A percentile compares a stretch with the other conserved stretches of the same genome.
phyloP scores from a whole-genome alignment of 257 asterid species.

The Fraxinus anomala region DNA sequence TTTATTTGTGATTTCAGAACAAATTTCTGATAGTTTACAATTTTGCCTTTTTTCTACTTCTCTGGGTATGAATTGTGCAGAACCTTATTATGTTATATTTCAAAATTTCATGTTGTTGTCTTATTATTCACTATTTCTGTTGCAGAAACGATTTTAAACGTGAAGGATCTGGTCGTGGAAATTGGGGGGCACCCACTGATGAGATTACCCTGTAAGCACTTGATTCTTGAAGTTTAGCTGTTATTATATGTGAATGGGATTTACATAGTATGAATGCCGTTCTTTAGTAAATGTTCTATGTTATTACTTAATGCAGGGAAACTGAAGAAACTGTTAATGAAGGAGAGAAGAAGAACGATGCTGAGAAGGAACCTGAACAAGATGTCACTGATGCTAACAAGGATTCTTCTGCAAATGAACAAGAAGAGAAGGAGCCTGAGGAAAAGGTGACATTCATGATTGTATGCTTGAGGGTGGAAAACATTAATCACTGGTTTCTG shows the following conservation, averaged over 20 bases:
- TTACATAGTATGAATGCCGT: not conserved
- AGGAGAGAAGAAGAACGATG: constrained; percentile 44
- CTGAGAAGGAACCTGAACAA: constrained; percentile 49
- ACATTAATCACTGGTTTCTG: not conserved
- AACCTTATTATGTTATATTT: not conserved
- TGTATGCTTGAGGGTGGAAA: not conserved
- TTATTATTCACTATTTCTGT: not conserved
- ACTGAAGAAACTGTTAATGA: constrained; percentile 48
- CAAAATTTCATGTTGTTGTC: not conserved
- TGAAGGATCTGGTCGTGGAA: constrained; percentile 74
- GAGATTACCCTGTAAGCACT: constrained; percentile 52
- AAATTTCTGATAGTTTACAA: not conserved
- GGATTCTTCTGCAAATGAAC: constrained; percentile 47
- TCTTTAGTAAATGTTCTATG: not conserved
- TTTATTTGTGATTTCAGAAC: not conserved
- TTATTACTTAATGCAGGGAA: constrained; percentile 36
- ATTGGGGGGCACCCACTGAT: constrained; percentile 69
- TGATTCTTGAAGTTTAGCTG: not conserved
- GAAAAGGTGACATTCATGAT: constrained; percentile 45
- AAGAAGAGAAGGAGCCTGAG: constrained; percentile 62
- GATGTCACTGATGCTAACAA: constrained; percentile 46
- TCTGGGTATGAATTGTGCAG: not conserved
- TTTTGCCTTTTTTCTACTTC: not conserved
- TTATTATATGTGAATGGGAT: not conserved
- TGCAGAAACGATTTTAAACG: constrained; percentile 58